Conservation (phyloP, 176 grass and related monocot species). For the Canna indica region DNA sequence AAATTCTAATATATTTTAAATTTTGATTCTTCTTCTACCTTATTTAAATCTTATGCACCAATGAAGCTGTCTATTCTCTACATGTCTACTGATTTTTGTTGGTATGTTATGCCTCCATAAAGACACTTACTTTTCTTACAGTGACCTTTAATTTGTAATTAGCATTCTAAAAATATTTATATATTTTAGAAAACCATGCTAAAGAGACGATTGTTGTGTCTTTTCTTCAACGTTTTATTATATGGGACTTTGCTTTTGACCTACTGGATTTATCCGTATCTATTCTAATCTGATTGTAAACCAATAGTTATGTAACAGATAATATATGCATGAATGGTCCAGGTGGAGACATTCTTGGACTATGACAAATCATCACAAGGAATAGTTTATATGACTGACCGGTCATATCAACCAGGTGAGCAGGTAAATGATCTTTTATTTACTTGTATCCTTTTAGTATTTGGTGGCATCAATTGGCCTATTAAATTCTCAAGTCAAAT, state of each 20-base stretch:
- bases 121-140: not conserved
- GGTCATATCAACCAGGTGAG: conserved; percentile 94
- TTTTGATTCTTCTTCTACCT: not conserved
- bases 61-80: not conserved
- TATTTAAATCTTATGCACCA: not conserved
- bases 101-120: not conserved
- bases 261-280: not conserved
- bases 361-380: conserved; percentile 78
- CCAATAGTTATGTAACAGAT: not conserved
- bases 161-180: too few relatives aligned
- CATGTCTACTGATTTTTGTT: not conserved
- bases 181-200: not conserved
- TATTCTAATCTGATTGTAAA: not conserved
- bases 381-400: conserved; percentile 88
- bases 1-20: not conserved
- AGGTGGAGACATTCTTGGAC: conserved; percentile 97
- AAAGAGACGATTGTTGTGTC: not conserved
- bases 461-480: not conserved
- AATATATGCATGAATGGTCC: conserved; percentile 26
- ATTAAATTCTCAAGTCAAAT: not conserved
- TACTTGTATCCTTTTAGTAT: conserved; percentile 3
- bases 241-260: not conserved
- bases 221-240: not conserved
- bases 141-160: too few relatives aligned
- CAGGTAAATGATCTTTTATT: conserved; percentile 57